Percentiles rank a stretch among this genome's conserved stretches.
phyloP scores from a whole-genome alignment of 2,329 filamentous ascomycete genomes.

The Pseudocercospora eumusae region DNA sequence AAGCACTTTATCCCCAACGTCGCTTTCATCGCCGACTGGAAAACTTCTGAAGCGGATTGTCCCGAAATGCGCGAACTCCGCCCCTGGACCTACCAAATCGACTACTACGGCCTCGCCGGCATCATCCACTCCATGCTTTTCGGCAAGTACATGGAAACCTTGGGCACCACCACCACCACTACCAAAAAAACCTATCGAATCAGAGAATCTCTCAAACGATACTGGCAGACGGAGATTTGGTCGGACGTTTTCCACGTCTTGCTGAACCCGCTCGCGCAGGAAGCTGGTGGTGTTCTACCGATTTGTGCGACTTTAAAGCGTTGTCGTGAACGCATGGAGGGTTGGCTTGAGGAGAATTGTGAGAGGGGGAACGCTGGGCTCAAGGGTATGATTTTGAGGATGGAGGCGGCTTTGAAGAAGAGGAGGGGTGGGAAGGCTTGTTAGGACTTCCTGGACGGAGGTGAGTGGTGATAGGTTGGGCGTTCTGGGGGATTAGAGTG shows the following conservation, averaged over 20 bases:
- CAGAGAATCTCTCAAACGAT: slow-evolving; percentile 81
- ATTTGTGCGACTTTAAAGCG: slow-evolving; percentile 68
- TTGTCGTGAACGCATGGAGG: slow-evolving; percentile 78
- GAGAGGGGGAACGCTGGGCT: slow-evolving; percentile 73
- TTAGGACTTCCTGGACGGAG: not conserved
- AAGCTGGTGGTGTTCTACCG: slow-evolving; percentile 70
- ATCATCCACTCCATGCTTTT: slow-evolving; percentile 88
- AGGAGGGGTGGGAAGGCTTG: slow-evolving; percentile 32
- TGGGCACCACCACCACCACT: too few relatives aligned
- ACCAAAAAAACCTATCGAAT: too few relatives aligned
- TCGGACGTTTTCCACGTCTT: slow-evolving; percentile 76
- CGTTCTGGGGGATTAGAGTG: too few relatives aligned
- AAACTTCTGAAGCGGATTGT: slow-evolving; percentile 82
- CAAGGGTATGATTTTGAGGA: slow-evolving; percentile 57
- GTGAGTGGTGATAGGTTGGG: too few relatives aligned
- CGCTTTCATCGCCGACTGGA: slow-evolving; percentile 94
- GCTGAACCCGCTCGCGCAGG: slow-evolving; percentile 73
- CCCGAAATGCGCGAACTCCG: slow-evolving; percentile 91
- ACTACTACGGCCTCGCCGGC: slow-evolving; percentile 90
- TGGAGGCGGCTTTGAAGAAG: slow-evolving; percentile 64
- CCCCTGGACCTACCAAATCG: slow-evolving; percentile 96
- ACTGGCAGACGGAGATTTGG: slow-evolving; percentile 97
- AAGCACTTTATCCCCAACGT: slow-evolving; percentile 73
- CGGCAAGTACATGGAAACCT: slow-evolving; percentile 94
- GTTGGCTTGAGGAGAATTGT: slow-evolving; percentile 75